Evolutionary conservation across 208 protist species (phyloP).

Genomic region (Polymyxa betae): DNA sequence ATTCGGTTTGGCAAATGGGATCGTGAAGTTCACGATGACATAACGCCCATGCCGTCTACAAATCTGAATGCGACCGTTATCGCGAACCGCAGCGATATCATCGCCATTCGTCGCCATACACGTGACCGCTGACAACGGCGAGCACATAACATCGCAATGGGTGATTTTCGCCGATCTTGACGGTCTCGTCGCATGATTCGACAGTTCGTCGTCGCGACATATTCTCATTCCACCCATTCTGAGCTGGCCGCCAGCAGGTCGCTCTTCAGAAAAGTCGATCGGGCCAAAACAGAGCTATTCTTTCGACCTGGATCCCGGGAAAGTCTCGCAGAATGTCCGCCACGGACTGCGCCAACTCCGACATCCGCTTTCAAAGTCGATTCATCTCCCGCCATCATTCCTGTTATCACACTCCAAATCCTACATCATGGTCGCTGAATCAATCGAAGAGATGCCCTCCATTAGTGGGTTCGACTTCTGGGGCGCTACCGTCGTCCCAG

Average conservation of each 20-base stretch:
- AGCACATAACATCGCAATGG: background rate
- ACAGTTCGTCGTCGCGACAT: too few species aligned
- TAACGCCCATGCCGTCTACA: background rate
- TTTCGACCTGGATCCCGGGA: background rate
- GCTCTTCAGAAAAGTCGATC: background rate
- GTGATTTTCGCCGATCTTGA: too few species aligned
- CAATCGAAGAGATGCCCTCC: background rate
- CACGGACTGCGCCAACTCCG: slow-evolving; percentile 39
- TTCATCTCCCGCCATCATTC: background rate
- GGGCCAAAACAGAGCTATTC: background rate
- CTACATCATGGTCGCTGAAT: background rate
- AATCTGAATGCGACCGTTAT: slow-evolving; percentile 5
- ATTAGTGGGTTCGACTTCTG: slow-evolving; percentile 33
- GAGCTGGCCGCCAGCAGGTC: background rate
- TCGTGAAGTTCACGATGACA: background rate
- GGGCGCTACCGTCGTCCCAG: slow-evolving; percentile 8
- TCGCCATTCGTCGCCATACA: background rate
- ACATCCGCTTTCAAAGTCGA: background rate
- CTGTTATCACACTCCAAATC: background rate
- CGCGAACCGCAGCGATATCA: background rate
- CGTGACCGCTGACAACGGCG: background rate
- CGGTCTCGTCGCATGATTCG: too few species aligned
- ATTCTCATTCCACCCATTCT: background rate
- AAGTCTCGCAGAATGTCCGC: background rate
- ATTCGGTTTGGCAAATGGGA: background rate